Conservation (phyloP, 352 stramenopile species). For the Globisporangium ultimum region DNA sequence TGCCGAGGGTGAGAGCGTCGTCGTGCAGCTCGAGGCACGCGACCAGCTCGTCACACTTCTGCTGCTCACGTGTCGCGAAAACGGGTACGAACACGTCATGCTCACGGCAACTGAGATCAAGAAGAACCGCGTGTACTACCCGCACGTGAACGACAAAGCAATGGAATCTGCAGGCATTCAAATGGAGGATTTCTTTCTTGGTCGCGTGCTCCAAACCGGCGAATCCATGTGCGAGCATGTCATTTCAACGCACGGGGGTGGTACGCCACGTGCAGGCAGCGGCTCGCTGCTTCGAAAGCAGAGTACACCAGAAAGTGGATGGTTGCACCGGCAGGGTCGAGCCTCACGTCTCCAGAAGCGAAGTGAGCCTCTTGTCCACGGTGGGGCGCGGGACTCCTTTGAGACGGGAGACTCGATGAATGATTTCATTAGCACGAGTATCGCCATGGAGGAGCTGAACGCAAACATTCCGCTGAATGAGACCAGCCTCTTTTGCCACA, state of each 20-base stretch:
- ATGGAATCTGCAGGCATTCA: conserved; percentile 19
- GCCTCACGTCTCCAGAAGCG: neutral
- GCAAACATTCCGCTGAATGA: conserved; percentile 44
- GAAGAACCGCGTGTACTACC: conserved; percentile 57
- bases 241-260: neutral
- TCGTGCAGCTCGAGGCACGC: conserved; percentile 47
- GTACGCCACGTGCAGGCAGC: neutral
- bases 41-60: conserved; percentile 69
- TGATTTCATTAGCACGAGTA: conserved; percentile 31
- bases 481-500: conserved; percentile 28
- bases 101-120: conserved; percentile 38
- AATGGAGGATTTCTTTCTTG: conserved; percentile 60
- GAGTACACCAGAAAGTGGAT: conserved; percentile 14
- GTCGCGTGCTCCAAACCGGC: conserved; percentile 39
- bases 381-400: conserved; percentile 30
- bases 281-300: conserved; percentile 5
- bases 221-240: conserved; percentile 12
- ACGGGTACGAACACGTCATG: conserved; percentile 47
- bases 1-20: conserved; percentile 47
- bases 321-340: conserved; percentile 43
- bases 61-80: conserved; percentile 58
- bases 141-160: conserved; percentile 33
- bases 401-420: conserved; percentile 51
- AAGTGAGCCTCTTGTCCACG: conserved; percentile 2
- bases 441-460: conserved; percentile 60